Percentiles rank a stretch among this genome's conserved stretches.
phyloP scores from a whole-genome alignment of 768 basidiomycete genomes.

The Tricholoma flavovirens region DNA sequence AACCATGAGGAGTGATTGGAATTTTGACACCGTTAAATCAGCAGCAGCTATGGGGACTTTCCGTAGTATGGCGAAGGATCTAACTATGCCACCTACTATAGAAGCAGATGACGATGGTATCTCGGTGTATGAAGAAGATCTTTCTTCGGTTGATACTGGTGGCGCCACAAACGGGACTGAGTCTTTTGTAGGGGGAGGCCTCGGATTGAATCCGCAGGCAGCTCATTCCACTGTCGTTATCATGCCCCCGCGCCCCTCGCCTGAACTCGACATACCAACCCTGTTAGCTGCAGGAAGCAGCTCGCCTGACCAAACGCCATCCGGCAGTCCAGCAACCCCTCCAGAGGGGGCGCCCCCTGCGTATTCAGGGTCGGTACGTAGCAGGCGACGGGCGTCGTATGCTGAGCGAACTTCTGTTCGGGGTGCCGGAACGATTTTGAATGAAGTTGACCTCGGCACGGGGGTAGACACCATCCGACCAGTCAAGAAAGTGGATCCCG shows the following conservation, averaged over 20 bases:
- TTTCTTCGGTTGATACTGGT: slow-evolving; percentile 52
- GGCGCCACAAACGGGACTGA: slow-evolving; percentile 65
- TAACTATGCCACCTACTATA: slow-evolving; percentile 50
- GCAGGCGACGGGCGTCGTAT: slow-evolving; percentile 69
- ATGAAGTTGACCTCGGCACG: slow-evolving; percentile 78
- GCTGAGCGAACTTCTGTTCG: slow-evolving; percentile 60
- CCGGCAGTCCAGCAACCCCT: slow-evolving; percentile 33
- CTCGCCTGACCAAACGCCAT: slow-evolving; percentile 39
- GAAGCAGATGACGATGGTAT: slow-evolving; percentile 51
- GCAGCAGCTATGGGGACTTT: slow-evolving; percentile 73
- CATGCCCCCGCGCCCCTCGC: slow-evolving; percentile 35
- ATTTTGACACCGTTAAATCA: slow-evolving; percentile 82
- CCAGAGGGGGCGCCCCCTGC: slow-evolving; percentile 63
- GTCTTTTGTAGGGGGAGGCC: slow-evolving; percentile 29
- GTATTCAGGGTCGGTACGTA: slow-evolving; percentile 61
- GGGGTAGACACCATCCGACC: slow-evolving; percentile 90
- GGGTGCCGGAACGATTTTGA: slow-evolving; percentile 67
- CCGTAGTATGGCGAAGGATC: slow-evolving; percentile 64
- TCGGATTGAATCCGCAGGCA: slow-evolving; percentile 49
- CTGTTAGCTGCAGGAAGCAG: slow-evolving; percentile 28
- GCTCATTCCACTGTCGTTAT: slow-evolving; percentile 73
- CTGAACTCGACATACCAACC: slow-evolving; percentile 37
- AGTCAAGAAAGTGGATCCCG: slow-evolving; percentile 84
- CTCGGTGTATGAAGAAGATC: slow-evolving; percentile 34
- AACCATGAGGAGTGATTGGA: slow-evolving; percentile 91